Conservation (phyloP, 805 yeast genomes). For the Barnettozyma wickerhamii region DNA sequence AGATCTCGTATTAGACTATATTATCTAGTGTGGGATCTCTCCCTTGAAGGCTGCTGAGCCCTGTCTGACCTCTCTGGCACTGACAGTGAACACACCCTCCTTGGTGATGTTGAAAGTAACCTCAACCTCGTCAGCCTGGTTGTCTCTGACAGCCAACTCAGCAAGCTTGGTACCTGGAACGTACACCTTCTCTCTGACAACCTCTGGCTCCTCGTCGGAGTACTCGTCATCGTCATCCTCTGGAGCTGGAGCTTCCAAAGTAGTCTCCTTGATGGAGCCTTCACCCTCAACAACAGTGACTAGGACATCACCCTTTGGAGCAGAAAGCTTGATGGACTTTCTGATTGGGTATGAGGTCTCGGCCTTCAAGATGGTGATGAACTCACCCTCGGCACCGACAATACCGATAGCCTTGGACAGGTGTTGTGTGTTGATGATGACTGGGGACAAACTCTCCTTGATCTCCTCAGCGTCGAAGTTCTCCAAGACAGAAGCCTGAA, state of each 20-base stretch:
- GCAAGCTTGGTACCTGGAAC: slow-evolving; percentile 73
- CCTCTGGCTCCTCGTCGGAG: slow-evolving; percentile 86
- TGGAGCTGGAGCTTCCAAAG: slow-evolving; percentile 58
- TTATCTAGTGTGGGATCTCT: slow-evolving; percentile 29
- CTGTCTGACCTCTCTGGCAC: slow-evolving; percentile 60
- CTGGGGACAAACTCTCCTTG: slow-evolving; percentile 75
- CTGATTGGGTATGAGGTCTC: slow-evolving; percentile 92
- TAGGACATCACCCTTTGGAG: slow-evolving; percentile 55
- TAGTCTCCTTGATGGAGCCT: slow-evolving; percentile 76
- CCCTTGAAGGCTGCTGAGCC: slow-evolving; percentile 55
- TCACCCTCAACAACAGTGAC: slow-evolving; percentile 82
- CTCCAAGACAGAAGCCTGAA: slow-evolving; percentile 85
- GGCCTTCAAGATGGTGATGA: slow-evolving; percentile 67
- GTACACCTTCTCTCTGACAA: slow-evolving; percentile 69
- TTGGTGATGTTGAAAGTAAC: slow-evolving; percentile 50
- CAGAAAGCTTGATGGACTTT: slow-evolving; percentile 61
- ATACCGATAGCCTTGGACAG: slow-evolving; percentile 80
- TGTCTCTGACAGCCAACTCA: slow-evolving; percentile 70
- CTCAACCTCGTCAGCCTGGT: slow-evolving; percentile 65
- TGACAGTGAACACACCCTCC: slow-evolving; percentile 54
- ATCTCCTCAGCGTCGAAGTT: slow-evolving; percentile 80
- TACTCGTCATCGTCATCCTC: slow-evolving; percentile 50
- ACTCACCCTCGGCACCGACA: slow-evolving; percentile 65
- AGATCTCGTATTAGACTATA: not conserved
- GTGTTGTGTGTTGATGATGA: slow-evolving; percentile 86